Evolutionary conservation across 2,329 filamentous ascomycete species (phyloP), one percentile per base, ranked within the genome.

Genomic region (Trichoderma sp.): DNA sequence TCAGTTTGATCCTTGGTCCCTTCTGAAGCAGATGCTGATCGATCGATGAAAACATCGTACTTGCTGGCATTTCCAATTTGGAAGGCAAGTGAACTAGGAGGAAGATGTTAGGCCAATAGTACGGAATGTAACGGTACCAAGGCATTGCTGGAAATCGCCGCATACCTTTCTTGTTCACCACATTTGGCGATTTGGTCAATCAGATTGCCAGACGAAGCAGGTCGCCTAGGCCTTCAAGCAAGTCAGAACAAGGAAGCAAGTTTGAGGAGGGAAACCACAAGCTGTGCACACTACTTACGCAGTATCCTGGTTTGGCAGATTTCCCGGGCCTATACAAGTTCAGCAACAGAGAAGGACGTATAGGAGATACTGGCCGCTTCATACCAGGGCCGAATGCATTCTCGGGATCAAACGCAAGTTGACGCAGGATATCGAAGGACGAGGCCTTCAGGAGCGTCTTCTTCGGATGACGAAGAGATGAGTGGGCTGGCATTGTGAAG

Each of bases 41-140:
- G 19, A 52, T 67, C 52, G 17, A 28, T 62, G n/a, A 66, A 65
- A 3, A 65, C 66, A 45, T 67, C 66, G 4, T 67, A 57, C 7
- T 24, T 47, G n/a, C 41, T 41, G 24, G 56, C 19, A 34, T 44
- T 41, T 15, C 66, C 66, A 41, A 65, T 51, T 58, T 67, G 66
- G 43, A 67, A 67, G 30, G 63, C 51, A 41, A 63, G 47, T 14
- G 65, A 52, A 45, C 63, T 67, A 39, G 30, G 19, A 19, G 15
- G 9, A 57, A 41, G 4, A 34, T 12, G 21, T 34, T 52, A 12
- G 51, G 24, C 7, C 6, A 7, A 43, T 12, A 7, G 7, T 24
- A 2, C 14, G 5, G 3, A 5, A 45, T 12, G 1, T 28, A 24
- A 41, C 4, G n/a, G 2, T 15, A 30, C 5, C 19, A 43, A 7